Evolutionary conservation across 2,329 filamentous ascomycete species (phyloP).

Genomic region (Claviceps monticola): DNA sequence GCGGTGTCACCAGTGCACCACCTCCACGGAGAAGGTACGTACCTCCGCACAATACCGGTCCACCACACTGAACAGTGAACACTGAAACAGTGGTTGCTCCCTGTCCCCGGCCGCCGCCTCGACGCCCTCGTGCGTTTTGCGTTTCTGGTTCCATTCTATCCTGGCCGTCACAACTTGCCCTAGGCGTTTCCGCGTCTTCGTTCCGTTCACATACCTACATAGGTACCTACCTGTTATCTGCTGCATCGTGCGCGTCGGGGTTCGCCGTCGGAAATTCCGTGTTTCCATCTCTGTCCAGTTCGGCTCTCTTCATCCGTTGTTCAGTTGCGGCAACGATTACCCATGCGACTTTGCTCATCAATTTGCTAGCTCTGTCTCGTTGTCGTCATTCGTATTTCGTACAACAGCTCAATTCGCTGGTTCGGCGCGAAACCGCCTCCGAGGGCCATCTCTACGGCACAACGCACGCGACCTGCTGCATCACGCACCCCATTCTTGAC

Average conservation of each 20-base stretch:
- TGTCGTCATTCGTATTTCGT: slow-evolving; percentile 1
- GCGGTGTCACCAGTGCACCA: too few relatives aligned
- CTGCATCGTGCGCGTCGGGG: background rate
- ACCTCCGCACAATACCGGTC: too few relatives aligned
- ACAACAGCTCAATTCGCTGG: background rate
- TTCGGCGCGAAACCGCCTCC: background rate
- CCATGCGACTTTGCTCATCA: too few relatives aligned
- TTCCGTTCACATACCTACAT: background rate
- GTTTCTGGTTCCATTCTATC: background rate
- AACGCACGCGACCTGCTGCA: background rate
- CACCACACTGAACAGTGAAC: too few relatives aligned
- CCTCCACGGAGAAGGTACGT: too few relatives aligned
- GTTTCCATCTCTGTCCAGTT: background rate
- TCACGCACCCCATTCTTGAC: background rate
- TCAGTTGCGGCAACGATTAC: too few relatives aligned
- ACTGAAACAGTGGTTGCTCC: too few relatives aligned
- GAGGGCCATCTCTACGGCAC: background rate
- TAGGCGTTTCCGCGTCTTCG: background rate
- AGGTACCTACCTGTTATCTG: too few relatives aligned
- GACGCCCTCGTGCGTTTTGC: background rate
- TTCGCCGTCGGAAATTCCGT: background rate
- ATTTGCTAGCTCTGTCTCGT: background rate
- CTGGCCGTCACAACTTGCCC: background rate
- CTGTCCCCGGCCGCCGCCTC: too few relatives aligned
- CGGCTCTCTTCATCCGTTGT: background rate